Conservation (phyloP, 2,329 filamentous ascomycete species). For the Pseudogymnoascus pannorum region DNA sequence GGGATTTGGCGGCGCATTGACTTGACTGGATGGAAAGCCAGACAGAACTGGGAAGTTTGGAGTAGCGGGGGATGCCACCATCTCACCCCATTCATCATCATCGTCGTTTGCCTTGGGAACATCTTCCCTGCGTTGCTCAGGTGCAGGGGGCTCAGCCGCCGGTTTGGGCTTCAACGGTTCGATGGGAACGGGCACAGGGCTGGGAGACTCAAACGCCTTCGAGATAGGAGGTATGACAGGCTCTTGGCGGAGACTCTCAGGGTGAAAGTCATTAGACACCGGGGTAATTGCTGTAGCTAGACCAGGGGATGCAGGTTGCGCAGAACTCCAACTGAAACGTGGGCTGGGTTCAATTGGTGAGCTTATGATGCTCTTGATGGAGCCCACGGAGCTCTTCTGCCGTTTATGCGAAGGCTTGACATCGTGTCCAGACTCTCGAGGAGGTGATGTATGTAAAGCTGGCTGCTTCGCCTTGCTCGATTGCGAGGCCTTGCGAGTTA, state of each 20-base stretch:
- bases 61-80: conserved; percentile 29
- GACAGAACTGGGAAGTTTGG: conserved; percentile 13
- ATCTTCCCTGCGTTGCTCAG: neutral
- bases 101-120: conserved; percentile 18
- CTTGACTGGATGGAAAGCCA: neutral
- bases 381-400: neutral
- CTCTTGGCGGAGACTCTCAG: neutral
- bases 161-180: neutral
- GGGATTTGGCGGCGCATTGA: neutral
- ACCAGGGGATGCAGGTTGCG: neutral
- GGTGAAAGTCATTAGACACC: neutral
- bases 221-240: neutral
- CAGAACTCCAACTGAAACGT: conserved; percentile 1
- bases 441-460: neutral
- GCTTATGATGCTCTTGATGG: neutral
- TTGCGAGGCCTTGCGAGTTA: neutral
- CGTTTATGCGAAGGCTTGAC: neutral
- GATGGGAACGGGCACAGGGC: neutral
- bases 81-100: conserved; percentile 33
- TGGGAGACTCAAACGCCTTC: neutral
- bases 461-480: neutral
- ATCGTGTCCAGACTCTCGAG: neutral
- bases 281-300: neutral
- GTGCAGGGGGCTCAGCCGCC: neutral
- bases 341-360: neutral